Evolutionary conservation across 495 filamentous ascomycete species (phyloP), one percentile per base, ranked within the genome.

Genomic region (Trichoderma erinaceum): DNA sequence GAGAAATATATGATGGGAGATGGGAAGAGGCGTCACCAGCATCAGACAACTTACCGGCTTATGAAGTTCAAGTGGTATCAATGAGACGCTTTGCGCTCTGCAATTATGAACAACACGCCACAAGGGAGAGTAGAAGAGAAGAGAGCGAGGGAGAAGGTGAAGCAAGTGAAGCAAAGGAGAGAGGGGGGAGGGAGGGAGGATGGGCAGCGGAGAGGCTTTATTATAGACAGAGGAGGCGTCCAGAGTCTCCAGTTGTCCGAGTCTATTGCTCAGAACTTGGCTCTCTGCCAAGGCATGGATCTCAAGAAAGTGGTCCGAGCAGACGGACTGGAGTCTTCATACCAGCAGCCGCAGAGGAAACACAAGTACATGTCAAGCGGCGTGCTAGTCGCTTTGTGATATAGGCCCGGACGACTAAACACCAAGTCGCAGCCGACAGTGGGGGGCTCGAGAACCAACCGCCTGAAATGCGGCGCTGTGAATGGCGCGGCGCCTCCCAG

Each of bases 201-300:
- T 29, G 27, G 56, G 56, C 27, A 61, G 56, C 13, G 25, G 56
- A 32, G 23, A 61, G 25, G 23, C 29, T 61, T 61, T 61, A 61
- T 61, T 61, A 29, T 61, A 61, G 56, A 15, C n/a, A 25, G 27
- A 13, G 56, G 25, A 61, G 56, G 56, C 16, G 56, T 61, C 56
- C 56, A 21, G n/a, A 16, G 50, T 61, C 25, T 32, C 56, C 48
- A 52, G 48, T 61, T 27, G 27, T 25, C 27, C 25, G 16, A 13
- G 56, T 21, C 16, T 32, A 52, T 52, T 21, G 4, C 48, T 21
- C 21, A 23, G 27, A 32, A 13, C 56, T 23, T 32, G 56, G n/a
- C 18, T 61, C 52, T 61, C 56, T 61, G 56, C 56, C 56, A 61
- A 61, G 56, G 23, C 56, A 27, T 61, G 56, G 56, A 61, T 61